These are phyloP conservation scores for Trichoderma reesei DNA, from an alignment of 495 filamentous ascomycete species.

Conservation along the genomic window DNA sequence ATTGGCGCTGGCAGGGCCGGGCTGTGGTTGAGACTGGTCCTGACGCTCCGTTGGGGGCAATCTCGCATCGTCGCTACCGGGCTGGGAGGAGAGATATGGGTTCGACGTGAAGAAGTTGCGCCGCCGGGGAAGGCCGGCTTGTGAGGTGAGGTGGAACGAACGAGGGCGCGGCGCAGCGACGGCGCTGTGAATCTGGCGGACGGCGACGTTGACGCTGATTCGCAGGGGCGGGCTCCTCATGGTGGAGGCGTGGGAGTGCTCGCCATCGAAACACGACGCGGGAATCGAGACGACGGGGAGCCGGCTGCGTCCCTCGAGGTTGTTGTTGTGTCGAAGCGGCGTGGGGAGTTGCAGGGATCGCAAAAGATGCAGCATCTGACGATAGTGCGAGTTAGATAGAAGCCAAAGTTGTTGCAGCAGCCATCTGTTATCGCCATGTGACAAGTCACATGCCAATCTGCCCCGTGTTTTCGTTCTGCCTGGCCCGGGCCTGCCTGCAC, in stretches of 20 bases:
- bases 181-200: not conserved
- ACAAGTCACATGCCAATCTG: constrained; percentile 3
- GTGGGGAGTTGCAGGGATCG: too few relatives aligned
- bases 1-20: not conserved
- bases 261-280: not conserved
- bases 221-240: constrained; percentile 9
- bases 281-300: too few relatives aligned
- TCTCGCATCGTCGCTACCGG: constrained; percentile 17
- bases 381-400: not conserved
- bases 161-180: constrained; percentile 9
- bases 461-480: too few relatives aligned
- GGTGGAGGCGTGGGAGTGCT: not conserved
- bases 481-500: not conserved
- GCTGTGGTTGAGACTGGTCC: constrained; percentile 10
- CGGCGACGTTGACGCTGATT: constrained; percentile 1
- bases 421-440: constrained; percentile 5
- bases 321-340: too few relatives aligned
- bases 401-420: not conserved
- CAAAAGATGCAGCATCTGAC: too few relatives aligned
- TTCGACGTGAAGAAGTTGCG: constrained; percentile 34
- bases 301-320: too few relatives aligned
- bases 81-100: constrained; percentile 23
- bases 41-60: not conserved
- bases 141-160: constrained; percentile 23
- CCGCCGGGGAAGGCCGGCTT: constrained; percentile 23